Evolutionary conservation across 2,329 filamentous ascomycete genomes (phyloP), one percentile per base, ranked within the genome.

Genomic region (Colletotrichum chrysophilum): DNA sequence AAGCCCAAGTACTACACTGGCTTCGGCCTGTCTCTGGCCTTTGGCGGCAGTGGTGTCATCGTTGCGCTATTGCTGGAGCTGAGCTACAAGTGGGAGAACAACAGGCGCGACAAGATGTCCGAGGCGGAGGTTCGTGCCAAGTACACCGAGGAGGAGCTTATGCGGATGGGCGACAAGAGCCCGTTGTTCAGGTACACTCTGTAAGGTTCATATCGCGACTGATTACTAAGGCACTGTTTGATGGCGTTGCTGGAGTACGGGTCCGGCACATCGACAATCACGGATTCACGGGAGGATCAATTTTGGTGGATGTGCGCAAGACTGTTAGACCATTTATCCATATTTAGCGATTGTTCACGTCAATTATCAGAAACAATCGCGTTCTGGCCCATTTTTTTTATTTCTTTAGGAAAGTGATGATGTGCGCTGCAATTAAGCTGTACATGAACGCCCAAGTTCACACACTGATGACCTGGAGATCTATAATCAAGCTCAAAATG

Each of bases 1-100:
- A 77, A 73, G 14, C 83, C 84, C 1, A 78, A 77, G n/a, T 86
- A 85, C 64, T 78, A 78, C n/a, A 84, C 83, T 1, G 84, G 84
- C 0, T 85, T 82, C 56, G 83, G 83, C 0, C 77, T 83, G 2
- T 80, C 79, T 2, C 68, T 84, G 43, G 82, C 82, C 1, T 82
- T 85, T 70, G 82, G 78, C 5, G 76, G 71, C 0, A 78, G 78
- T 12, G 81, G 81, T 0, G 73, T 85, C 13, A n/a, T 83, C 6
- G 79, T 80, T 2, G 80, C 83, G 0, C 67, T 83, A 2, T 14
- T 83, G 13, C 69, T 85, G 1, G 83, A 85, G 75, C 24, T 78
- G 24, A 78, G 78, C 30, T 82, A 81, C 52, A 80, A 81, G 36
- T 77, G 77, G 67, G 79, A 75, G 3, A 84, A 84, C 24, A 68